Base-by-base conservation (phyloP, 441 rosid species). In the Theobroma grandiflorum region DNA sequence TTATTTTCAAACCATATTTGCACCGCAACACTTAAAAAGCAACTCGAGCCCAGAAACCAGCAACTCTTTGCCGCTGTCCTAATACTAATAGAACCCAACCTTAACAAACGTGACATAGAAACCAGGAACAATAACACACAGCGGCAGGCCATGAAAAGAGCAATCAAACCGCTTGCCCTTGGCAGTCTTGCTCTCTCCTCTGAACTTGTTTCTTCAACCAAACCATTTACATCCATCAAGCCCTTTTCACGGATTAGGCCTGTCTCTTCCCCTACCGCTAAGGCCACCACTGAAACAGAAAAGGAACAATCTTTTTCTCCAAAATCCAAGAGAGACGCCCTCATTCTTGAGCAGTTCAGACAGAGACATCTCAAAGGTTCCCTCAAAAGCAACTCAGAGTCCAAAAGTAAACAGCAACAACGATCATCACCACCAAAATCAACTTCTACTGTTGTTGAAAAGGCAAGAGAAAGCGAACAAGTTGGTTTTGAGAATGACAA, bases 341-440 rank as follows among this genome's bases (percentile, higher is more conserved):
- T 63, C 45, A 77, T 89, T 77, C 89, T 89, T 50, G 88, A 87
- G 26, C 77, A 82, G 57, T 89, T 89, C 81, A 77, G 80, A 83
- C 84, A 47, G 37, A 85, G 91, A 58, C 75, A 83, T 49, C 85
- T 83, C 63, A 66, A 79, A 22, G 86, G 85, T 37, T 75, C 88
- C 31, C 33, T 20, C 22, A 77, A 81, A 31, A 22, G 72, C 52
- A 49, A 52, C 64, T 42, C 85, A 55, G 52, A 72, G n/a, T 53
- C 62, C 49, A 55, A 38, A 49, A 26, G 14, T 33, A 76, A 69
- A 37, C 42, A 40, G 5, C 37, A 33, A 40, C 49, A 55, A 2
- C 20, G 14, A 62, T 16, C 73, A 18, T 42, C 72, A 14, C 47
- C 69, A 0, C 12, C 80, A 45, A 53, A 58, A 7, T 57, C 67